phyloP scores from a whole-genome alignment of 2,329 filamentous ascomycete genomes.

The Colletotrichum camelliae region DNA sequence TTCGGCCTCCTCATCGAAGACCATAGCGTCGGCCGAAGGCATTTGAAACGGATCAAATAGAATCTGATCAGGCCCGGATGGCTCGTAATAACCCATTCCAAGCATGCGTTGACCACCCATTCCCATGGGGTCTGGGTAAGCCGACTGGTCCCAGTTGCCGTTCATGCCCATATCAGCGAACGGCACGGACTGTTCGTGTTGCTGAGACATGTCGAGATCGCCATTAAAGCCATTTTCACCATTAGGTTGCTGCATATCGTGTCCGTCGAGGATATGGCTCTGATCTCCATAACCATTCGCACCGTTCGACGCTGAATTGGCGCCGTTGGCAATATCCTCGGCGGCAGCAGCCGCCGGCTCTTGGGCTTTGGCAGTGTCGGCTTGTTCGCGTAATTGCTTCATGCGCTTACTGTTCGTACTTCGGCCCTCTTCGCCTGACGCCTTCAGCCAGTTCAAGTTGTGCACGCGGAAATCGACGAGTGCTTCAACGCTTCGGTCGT shows the following conservation, averaged over 20 bases:
- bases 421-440: slow-evolving; percentile 61
- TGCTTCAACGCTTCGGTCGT: slow-evolving; percentile 87
- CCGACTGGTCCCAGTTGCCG: slow-evolving; percentile 33
- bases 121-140: slow-evolving; percentile 56
- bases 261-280: slow-evolving; percentile 35
- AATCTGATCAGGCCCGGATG: slow-evolving; percentile 62
- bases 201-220: background rate
- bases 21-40: slow-evolving; percentile 50
- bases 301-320: background rate
- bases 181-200: slow-evolving; percentile 22
- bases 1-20: slow-evolving; percentile 53
- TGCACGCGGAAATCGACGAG: slow-evolving; percentile 91
- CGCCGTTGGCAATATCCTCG: slow-evolving; percentile 26
- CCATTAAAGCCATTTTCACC: slow-evolving; percentile 13
- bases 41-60: slow-evolving; percentile 64
- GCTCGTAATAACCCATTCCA: slow-evolving; percentile 66
- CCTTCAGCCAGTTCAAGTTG: slow-evolving; percentile 83
- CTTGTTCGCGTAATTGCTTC: slow-evolving; percentile 60
- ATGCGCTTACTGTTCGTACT: slow-evolving; percentile 63
- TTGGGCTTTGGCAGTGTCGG: slow-evolving; percentile 62
- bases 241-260: slow-evolving; percentile 13
- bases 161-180: slow-evolving; percentile 33
- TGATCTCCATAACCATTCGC: slow-evolving; percentile 36
- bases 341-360: slow-evolving; percentile 33
- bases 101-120: slow-evolving; percentile 54